Evolutionary conservation across 2,329 filamentous ascomycete species (phyloP), one percentile per base, ranked within the genome.

Genomic region (Colletotrichum abscissum): DNA sequence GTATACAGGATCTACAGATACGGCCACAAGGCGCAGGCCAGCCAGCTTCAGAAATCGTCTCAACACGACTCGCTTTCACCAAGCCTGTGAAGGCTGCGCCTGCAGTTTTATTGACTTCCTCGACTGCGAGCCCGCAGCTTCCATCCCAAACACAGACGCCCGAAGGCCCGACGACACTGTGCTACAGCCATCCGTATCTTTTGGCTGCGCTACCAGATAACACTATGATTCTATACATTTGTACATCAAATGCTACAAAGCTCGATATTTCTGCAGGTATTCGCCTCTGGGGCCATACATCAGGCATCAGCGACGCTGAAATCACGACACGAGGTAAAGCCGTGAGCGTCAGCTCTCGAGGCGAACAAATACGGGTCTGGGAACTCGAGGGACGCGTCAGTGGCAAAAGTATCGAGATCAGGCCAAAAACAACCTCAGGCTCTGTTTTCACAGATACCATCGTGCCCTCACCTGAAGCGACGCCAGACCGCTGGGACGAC

Each of bases 221-320:
- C 79, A 98, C 95, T 0, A 85, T 98, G 30, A 92, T 95, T 1
- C 86, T 97, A 42, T 93, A 97, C 79, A 87, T 97, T 38, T 94
- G 96, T 77, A 94, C 90, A 4, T 96, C 95, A 0, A 94, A 89
- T 4, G 84, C 90, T 1, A 87, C 90, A 0, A 84, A 86, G 0
- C 86, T 98, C 2, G 90, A 89, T 1, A 92, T 98, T 68, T 92
- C 93, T 49, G 84, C 91, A 0, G 94, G 93, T 1, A 92, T 92
- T 75, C 89, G 94, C 33, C 89, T 98, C 6, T 98, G 94, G 94
- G 95, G 95, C 8, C 95, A 98, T 79, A 98, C 95, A 0, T 97
- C 95, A 1, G 94, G 94, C 3, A 94, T 98, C 42, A 94, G 94
- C 62, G 92, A 94, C 38, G 95, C 94, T 8, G 92, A 97, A 78